Conservation (phyloP, 177 flowering plant genomes). For the Vitis hybrid region DNA sequence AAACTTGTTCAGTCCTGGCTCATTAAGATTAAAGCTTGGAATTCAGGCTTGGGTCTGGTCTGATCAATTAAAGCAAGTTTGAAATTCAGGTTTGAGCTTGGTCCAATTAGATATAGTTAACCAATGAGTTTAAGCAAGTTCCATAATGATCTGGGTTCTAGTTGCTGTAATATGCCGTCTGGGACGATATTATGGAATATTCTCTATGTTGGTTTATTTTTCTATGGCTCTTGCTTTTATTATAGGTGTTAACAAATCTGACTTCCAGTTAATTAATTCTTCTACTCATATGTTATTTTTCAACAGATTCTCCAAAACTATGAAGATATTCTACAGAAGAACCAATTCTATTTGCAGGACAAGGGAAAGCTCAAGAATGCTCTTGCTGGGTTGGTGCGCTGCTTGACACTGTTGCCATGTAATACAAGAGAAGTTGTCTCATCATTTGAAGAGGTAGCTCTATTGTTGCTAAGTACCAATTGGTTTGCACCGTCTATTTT, state of each 20-base stretch:
- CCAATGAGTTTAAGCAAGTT: too few species aligned
- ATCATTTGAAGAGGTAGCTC: slow-evolving; percentile 37
- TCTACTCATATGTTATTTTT: background rate
- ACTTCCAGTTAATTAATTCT: background rate
- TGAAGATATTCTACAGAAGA: slow-evolving; percentile 62
- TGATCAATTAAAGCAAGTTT: too few species aligned
- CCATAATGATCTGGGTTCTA: too few species aligned
- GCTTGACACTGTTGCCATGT: slow-evolving; percentile 74
- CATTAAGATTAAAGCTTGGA: too few species aligned
- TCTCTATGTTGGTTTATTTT: too few species aligned
- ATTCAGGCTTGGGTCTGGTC: too few species aligned
- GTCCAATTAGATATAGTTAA: too few species aligned
- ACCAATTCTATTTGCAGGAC: slow-evolving; percentile 65
- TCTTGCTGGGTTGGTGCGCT: slow-evolving; percentile 64
- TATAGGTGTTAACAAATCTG: background rate
- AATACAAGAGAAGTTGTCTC: slow-evolving; percentile 31
- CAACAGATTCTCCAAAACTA: slow-evolving; percentile 76
- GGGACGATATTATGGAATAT: too few species aligned
- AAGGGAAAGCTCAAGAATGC: slow-evolving; percentile 61
- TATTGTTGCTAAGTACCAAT: background rate
- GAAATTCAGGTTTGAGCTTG: too few species aligned
- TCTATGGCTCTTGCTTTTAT: background rate
- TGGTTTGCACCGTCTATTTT: too few species aligned
- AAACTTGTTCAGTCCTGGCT: too few species aligned
- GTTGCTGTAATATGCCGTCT: too few species aligned